A percentile compares a stretch with the other conserved stretches of the same genome.
Evolutionary conservation across 2,329 filamentous ascomycete genomes (phyloP).

Genomic region (Aspergillus ruber): DNA sequence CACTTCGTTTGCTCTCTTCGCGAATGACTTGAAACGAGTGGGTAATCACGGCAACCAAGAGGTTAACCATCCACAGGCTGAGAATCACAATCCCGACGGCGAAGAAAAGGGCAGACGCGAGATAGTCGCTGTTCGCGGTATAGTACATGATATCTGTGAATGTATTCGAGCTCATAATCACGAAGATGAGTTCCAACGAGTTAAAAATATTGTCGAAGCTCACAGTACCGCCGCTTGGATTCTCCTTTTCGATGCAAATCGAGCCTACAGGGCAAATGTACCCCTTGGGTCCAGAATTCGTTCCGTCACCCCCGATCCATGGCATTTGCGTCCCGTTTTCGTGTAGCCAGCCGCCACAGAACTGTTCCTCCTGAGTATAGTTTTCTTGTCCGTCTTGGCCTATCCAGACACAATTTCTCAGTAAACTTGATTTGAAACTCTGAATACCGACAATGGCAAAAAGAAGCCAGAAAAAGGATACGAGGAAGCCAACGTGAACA

Average conservation of each 20-base stretch:
- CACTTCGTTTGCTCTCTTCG: slow-evolving; percentile 89
- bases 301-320: slow-evolving; percentile 60
- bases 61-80: slow-evolving; percentile 92
- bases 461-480: slow-evolving; percentile 94
- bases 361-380: slow-evolving; percentile 50
- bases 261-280: slow-evolving; percentile 82
- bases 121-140: slow-evolving; percentile 84
- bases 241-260: slow-evolving; percentile 69
- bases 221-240: slow-evolving; percentile 77
- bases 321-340: slow-evolving; percentile 55
- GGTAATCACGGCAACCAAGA: slow-evolving; percentile 93
- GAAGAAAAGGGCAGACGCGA: slow-evolving; percentile 73
- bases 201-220: slow-evolving; percentile 94
- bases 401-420: slow-evolving; percentile 71
- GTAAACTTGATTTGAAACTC: slow-evolving; percentile 81
- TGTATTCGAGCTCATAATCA: slow-evolving; percentile 97
- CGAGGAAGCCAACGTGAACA: slow-evolving; percentile 86
- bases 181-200: slow-evolving; percentile 89
- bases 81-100: slow-evolving; percentile 74
- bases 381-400: slow-evolving; percentile 47
- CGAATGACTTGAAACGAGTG: slow-evolving; percentile 97
- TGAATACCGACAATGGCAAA: slow-evolving; percentile 97
- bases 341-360: slow-evolving; percentile 78
- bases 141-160: slow-evolving; percentile 94
- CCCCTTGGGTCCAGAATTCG: slow-evolving; percentile 59